Evolutionary conservation across 2,329 filamentous ascomycete species (phyloP).

Genomic region (Sarocladium oryzae): DNA sequence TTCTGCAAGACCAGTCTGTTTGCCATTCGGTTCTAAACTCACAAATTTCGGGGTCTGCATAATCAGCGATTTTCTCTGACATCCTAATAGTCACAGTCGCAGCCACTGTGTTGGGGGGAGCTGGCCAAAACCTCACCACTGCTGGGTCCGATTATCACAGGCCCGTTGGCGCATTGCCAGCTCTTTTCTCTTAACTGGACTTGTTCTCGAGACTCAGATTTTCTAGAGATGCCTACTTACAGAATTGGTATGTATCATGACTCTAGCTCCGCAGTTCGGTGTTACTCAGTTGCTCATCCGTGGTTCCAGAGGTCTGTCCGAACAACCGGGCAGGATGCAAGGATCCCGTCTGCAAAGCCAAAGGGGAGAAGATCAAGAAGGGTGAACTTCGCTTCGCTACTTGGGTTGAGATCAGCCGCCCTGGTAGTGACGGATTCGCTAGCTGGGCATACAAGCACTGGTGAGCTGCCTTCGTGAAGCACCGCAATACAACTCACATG

Average conservation of each 20-base stretch:
- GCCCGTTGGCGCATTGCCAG: too few species aligned
- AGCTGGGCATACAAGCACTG: constrained; percentile 81
- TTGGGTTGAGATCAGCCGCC: constrained; percentile 55
- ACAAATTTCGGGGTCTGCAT: not conserved
- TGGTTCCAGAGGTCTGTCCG: constrained; percentile 57
- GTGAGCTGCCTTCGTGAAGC: constrained; percentile 46
- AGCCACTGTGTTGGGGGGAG: too few species aligned
- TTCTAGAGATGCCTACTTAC: constrained; percentile 6
- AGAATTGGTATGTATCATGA: constrained; percentile 11
- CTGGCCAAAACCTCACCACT: too few species aligned
- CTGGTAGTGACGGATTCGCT: constrained; percentile 35
- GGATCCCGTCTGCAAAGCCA: constrained; percentile 66
- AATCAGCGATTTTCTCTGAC: not conserved
- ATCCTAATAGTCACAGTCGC: too few species aligned
- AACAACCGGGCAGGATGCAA: constrained; percentile 70
- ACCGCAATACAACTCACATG: constrained; percentile 1
- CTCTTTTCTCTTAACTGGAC: too few species aligned
- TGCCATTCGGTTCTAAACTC: too few species aligned
- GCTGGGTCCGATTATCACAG: too few species aligned
- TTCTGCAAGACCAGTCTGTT: too few species aligned
- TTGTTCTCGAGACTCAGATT: too few species aligned
- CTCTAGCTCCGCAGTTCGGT: too few species aligned
- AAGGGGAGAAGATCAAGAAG: constrained; percentile 65
- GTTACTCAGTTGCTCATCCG: not conserved
- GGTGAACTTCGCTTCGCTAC: constrained; percentile 71